Evolutionary conservation across 768 basidiomycete species (phyloP), one percentile per base, ranked within the genome.

Genomic region (Leccinellum luteum): DNA sequence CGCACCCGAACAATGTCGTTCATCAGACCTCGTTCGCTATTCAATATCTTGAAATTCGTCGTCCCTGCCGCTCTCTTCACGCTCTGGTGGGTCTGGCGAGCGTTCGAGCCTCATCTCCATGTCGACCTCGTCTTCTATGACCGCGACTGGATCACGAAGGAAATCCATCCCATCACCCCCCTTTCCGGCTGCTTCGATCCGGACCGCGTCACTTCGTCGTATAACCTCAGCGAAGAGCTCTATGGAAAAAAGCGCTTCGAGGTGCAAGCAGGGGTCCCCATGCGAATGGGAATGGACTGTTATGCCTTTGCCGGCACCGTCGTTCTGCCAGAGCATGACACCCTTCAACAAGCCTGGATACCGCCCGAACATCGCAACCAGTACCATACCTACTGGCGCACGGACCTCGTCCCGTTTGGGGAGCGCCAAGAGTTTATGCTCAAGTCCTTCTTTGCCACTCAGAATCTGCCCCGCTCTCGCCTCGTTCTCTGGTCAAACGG

Each of bases 311-410:
- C 94, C 1, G 86, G 89, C 10, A 94, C 92, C 15, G 80, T 98
- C 28, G 80, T 78, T 55, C 45, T 60, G 21, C 55, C 64, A 27
- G 62, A 61, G 12, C 55, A 54, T 6, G 58, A 60, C 28, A 5
- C 17, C 4, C 47, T 9, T 21, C 54, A 58, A 28, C 51, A 57
- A 21, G 8, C 48, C 1, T 64, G 61, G 58, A 69, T 72, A 54
- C 67, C 73, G 17, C 68, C 75, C 17, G 77, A 80, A 15, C 69
- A 77, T 32, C 82, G 84, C 15, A 81, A 82, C 6, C 84, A 85
- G 55, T 96, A 84, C 70, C 96, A 98, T 74, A 92, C 94, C 1
- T 98, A 98, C 71, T 98, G 96, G 96, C 81, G 95, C 12, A 82
- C 81, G 32, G 95, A 98, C 74, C 84, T 98, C 45, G 84, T 83